phyloP scores from a whole-genome alignment of 169 alveolate genomes.

The Plasmodium vivax region DNA sequence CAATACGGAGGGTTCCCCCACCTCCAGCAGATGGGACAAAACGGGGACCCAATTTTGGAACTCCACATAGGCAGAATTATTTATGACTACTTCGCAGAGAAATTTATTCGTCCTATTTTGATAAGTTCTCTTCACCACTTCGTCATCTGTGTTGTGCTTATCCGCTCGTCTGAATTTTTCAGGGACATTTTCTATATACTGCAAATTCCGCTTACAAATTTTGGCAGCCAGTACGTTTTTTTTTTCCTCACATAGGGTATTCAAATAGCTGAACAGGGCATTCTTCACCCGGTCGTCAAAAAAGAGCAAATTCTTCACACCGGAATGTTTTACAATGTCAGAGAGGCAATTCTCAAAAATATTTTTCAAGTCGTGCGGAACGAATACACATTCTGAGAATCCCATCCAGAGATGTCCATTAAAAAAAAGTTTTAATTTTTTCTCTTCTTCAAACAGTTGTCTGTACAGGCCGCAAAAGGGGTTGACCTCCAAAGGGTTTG shows the following conservation, averaged over 20 bases:
- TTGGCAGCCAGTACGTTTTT: not conserved
- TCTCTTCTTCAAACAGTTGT: conserved; percentile 47
- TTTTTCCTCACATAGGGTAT: not conserved
- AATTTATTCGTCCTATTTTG: conserved; percentile 10
- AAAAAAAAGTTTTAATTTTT: conserved; percentile 39
- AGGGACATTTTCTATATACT: conserved; percentile 46
- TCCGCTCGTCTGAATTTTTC: not conserved
- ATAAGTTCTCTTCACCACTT: not conserved
- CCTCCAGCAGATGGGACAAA: conserved; percentile 10
- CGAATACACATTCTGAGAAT: conserved; percentile 48
- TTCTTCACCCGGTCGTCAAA: conserved; percentile 7
- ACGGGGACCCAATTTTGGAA: conserved; percentile 26
- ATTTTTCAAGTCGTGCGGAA: conserved; percentile 8
- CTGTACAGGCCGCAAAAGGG: not conserved
- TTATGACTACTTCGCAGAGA: conserved; percentile 34
- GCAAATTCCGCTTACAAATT: conserved; percentile 2
- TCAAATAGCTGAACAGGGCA: conserved; percentile 23
- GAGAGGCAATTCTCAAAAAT: not conserved
- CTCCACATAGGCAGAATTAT: conserved; percentile 4
- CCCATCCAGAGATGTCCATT: conserved; percentile 17
- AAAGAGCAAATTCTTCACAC: conserved; percentile 18
- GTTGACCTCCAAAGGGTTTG: not conserved
- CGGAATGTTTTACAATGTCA: conserved; percentile 39
- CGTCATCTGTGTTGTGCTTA: not conserved
- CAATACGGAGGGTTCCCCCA: not conserved